Evolutionary conservation across 2,329 filamentous ascomycete genomes (phyloP).

Genomic region (Botryosphaeria dothidea): DNA sequence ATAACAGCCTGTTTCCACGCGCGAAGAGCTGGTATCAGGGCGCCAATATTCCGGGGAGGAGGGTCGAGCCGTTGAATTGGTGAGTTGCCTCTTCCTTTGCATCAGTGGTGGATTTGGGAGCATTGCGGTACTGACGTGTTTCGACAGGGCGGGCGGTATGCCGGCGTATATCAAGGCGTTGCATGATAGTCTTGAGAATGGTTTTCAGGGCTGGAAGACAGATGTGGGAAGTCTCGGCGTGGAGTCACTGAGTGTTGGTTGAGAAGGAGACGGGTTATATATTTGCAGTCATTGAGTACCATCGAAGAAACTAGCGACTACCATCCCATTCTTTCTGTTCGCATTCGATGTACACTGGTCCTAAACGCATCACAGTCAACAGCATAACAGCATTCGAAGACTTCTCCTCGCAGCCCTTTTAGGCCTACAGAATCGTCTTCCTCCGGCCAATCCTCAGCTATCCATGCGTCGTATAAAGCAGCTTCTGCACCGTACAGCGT

Average conservation of each 20-base stretch:
- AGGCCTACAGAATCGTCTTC: too few relatives aligned
- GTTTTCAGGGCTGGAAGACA: not conserved
- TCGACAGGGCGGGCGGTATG: constrained; percentile 1
- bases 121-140: not conserved
- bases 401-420: too few relatives aligned
- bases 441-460: too few relatives aligned
- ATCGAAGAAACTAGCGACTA: too few relatives aligned
- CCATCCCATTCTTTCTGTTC: too few relatives aligned
- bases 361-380: too few relatives aligned
- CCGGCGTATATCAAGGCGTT: constrained; percentile 7
- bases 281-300: not conserved
- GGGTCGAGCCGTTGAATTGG: constrained; percentile 41
- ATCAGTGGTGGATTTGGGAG: not conserved
- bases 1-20: constrained; percentile 31
- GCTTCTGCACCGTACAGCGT: too few relatives aligned
- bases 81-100: constrained; percentile 27
- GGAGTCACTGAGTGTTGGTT: not conserved
- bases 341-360: too few relatives aligned
- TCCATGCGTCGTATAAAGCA: too few relatives aligned
- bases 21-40: constrained; percentile 38
- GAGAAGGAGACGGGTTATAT: not conserved
- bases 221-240: not conserved
- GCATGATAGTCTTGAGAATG: constrained; percentile 6
- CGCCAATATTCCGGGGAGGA: constrained; percentile 44
- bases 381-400: too few relatives aligned